A percentile compares a stretch with the other conserved stretches of the same genome.
Evolutionary conservation across 129 eudicot species (phyloP).

Genomic region (Dittrichia graveolens): DNA sequence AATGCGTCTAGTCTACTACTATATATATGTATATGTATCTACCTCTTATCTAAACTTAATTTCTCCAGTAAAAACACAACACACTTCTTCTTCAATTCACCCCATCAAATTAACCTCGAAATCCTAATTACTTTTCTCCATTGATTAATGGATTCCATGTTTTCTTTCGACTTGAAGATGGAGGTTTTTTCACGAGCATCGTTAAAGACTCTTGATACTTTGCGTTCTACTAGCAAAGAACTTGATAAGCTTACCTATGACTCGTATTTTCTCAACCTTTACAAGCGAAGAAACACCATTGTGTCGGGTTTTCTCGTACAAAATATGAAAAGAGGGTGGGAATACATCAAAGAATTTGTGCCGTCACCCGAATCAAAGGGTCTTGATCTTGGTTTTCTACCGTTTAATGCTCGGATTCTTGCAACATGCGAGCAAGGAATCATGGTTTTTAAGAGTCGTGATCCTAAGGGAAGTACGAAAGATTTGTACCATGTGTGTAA

Average conservation of each 20-base stretch:
- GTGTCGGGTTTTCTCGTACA: conserved; percentile 28
- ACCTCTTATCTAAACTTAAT: no score
- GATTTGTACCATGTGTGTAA: conserved; percentile 22
- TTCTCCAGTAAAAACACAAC: neutral
- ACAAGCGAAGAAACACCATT: conserved; percentile 12
- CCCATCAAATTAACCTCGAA: neutral
- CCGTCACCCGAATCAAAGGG: conserved; percentile 2
- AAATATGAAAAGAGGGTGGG: neutral
- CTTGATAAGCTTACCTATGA: neutral
- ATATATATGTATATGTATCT: no score
- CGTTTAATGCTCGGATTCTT: neutral
- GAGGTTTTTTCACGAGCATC: conserved; percentile 25
- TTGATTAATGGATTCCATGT: conserved; percentile 17
- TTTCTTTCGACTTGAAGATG: conserved; percentile 1
- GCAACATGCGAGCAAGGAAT: conserved; percentile 28
- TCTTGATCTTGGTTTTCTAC: conserved; percentile 21
- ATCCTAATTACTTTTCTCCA: neutral
- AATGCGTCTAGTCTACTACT: no score
- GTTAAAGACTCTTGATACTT: conserved; percentile 11
- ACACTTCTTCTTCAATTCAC: neutral
- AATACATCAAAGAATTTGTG: conserved; percentile 21
- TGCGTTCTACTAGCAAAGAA: conserved; percentile 18
- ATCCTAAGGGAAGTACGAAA: neutral
- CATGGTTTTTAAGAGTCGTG: neutral
- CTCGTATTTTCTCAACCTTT: neutral